Conservation (phyloP, 805 yeast species). For the Metschnikowia dekortorum region DNA sequence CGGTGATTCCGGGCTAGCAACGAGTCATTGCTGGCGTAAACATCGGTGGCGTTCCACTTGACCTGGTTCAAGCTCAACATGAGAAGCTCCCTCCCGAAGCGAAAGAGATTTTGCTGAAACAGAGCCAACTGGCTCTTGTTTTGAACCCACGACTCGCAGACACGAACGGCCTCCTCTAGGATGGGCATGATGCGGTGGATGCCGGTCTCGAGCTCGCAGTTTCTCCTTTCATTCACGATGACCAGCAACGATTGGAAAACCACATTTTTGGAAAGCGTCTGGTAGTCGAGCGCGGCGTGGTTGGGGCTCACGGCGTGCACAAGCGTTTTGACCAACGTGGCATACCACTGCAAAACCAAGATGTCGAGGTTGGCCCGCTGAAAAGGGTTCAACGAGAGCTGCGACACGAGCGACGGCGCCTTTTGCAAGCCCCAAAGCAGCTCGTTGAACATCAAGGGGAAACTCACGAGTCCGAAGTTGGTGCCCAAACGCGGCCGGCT, state of each 20-base stretch:
- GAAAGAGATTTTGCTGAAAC: constrained; percentile 15
- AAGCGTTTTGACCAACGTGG: constrained; percentile 42
- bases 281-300: constrained; percentile 6
- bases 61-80: constrained; percentile 9
- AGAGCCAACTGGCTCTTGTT: constrained; percentile 7
- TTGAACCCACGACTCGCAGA: constrained; percentile 22
- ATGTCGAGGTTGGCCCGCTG: constrained; percentile 28
- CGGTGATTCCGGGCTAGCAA: constrained; percentile 6
- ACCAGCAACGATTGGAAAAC: constrained; percentile 27
- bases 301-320: constrained; percentile 15
- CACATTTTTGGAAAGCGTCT: background rate
- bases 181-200: constrained; percentile 1
- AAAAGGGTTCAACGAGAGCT: constrained; percentile 17
- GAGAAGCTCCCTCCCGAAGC: constrained; percentile 13
- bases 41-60: constrained; percentile 1
- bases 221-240: constrained; percentile 15
- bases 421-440: constrained; percentile 27
- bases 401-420: background rate
- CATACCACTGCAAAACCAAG: constrained; percentile 44
- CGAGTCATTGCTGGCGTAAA: constrained; percentile 7
- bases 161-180: constrained; percentile 9
- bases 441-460: constrained; percentile 43
- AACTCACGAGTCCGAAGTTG: constrained; percentile 47
- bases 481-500: constrained; percentile 33
- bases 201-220: background rate